A percentile compares a stretch with the other conserved stretches of the same genome.
phyloP scores from a whole-genome alignment of 192 early-diverging fungal genomes.

The Mortierella antarctica region DNA sequence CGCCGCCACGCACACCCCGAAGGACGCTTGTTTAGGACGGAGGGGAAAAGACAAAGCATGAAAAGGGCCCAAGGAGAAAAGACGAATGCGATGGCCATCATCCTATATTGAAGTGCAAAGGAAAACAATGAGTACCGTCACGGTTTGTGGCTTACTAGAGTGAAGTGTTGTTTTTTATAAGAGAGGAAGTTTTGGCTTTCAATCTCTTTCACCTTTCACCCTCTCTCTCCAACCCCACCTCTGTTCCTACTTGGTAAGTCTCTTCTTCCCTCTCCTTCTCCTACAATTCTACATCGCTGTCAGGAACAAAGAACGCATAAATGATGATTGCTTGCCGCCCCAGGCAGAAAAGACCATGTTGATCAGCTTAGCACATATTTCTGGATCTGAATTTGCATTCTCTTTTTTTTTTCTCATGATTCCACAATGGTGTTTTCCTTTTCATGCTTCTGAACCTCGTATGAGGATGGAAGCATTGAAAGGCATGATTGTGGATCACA shows the following conservation, averaged over 20 bases:
- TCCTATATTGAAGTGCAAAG: too few relatives aligned
- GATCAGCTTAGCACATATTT: constrained; percentile 31
- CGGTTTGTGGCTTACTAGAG: too few relatives aligned
- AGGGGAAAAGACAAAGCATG: constrained; percentile 1
- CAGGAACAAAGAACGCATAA: constrained; percentile 1
- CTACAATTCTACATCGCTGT: too few relatives aligned
- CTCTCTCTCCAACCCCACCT: neutral
- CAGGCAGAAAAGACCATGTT: constrained; percentile 19
- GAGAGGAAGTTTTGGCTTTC: too few relatives aligned
- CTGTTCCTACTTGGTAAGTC: too few relatives aligned
- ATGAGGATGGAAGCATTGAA: too few relatives aligned
- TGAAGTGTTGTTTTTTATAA: too few relatives aligned
- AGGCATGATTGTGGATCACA: too few relatives aligned
- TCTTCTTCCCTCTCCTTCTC: too few relatives aligned
- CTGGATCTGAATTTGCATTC: constrained; percentile 14
- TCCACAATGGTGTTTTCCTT: neutral
- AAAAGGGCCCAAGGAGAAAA: neutral
- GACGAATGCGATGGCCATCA: neutral
- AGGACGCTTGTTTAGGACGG: neutral
- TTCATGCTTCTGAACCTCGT: too few relatives aligned
- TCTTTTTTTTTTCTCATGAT: constrained; percentile 11
- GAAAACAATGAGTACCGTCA: too few relatives aligned
- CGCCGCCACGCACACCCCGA: neutral
- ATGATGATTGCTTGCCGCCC: constrained; percentile 28
- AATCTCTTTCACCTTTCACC: too few relatives aligned